A percentile compares a stretch with the other conserved stretches of the same genome.
These are phyloP conservation scores for Coleophoma eucalyptorum DNA, from an alignment of 2,329 filamentous ascomycete species.

Conservation along the genomic window DNA sequence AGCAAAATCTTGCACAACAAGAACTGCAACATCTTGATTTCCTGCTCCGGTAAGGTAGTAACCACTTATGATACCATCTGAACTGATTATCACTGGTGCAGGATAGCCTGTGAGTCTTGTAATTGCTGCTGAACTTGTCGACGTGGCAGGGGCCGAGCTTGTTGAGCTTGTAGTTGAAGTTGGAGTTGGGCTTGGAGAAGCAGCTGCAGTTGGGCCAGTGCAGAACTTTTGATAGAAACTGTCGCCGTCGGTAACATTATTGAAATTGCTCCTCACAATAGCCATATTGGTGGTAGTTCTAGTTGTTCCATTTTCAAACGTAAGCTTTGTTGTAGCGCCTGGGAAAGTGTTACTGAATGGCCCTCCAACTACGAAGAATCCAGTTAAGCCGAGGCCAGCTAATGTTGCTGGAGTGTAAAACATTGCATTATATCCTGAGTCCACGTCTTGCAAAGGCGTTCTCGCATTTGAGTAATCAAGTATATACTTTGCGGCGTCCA, in stretches of 20 bases:
- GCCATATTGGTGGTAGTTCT: constrained; percentile 26
- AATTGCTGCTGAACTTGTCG: background rate
- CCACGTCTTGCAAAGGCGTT: constrained; percentile 27
- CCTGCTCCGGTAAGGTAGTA: constrained; percentile 9
- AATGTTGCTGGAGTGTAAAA: constrained; percentile 24
- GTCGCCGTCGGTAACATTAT: constrained; percentile 5
- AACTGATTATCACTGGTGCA: constrained; percentile 6
- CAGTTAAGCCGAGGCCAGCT: constrained; percentile 9
- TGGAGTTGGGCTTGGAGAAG: background rate
- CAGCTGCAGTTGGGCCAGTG: background rate
- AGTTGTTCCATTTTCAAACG: constrained; percentile 30
- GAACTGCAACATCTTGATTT: constrained; percentile 10
- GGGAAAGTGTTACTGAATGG: constrained; percentile 29
- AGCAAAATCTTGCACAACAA: constrained; percentile 6
- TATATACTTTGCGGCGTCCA: constrained; percentile 41
- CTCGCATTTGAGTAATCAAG: constrained; percentile 34
- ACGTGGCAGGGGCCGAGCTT: background rate
- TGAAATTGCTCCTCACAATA: constrained; percentile 24
- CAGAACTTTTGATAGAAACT: constrained; percentile 7
- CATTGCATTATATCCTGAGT: constrained; percentile 32
- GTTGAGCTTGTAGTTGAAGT: background rate
- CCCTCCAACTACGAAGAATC: constrained; percentile 29
- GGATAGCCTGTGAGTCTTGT: constrained; percentile 8
- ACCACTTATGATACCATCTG: constrained; percentile 8
- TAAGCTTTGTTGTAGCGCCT: constrained; percentile 27